Percentiles rank a stretch among this genome's conserved stretches.
Evolutionary conservation across 2,329 filamentous ascomycete species (phyloP).

Genomic region (Sporothrix phasma): DNA sequence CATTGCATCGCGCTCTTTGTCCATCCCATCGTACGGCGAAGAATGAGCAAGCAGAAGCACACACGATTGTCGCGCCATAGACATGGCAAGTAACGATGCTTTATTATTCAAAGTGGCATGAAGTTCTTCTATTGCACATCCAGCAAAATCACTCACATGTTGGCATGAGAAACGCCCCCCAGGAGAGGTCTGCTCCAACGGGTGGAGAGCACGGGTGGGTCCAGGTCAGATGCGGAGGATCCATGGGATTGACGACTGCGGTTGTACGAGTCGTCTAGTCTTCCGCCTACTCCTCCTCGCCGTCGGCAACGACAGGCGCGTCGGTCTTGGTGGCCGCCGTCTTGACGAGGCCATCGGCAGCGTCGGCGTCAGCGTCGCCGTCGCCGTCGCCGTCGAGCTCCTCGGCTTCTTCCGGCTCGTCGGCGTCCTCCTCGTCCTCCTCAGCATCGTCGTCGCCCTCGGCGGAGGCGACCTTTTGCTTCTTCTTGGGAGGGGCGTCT

Average conservation of each 20-base stretch:
- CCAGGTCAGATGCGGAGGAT: no score
- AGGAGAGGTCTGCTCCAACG: background rate
- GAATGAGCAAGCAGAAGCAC: no score
- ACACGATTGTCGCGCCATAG: no score
- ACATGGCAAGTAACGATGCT: no score
- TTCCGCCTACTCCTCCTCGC: slow-evolving; percentile 13
- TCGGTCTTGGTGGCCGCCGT: slow-evolving; percentile 17
- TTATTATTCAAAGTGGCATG: no score
- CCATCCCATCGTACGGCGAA: no score
- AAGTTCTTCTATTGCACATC: no score
- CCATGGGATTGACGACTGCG: no score
- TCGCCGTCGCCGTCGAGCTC: slow-evolving; percentile 23
- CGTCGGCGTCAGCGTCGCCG: slow-evolving; percentile 16
- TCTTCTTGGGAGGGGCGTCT: slow-evolving; percentile 39
- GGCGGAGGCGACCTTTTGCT: slow-evolving; percentile 37
- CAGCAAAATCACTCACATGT: no score
- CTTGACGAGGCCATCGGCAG: slow-evolving; percentile 8
- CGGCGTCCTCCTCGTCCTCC: slow-evolving; percentile 23
- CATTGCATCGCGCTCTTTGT: no score
- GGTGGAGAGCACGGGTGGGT: no score
- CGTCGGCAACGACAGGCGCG: slow-evolving; percentile 11
- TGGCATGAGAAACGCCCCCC: no score
- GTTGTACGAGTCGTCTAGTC: background rate
- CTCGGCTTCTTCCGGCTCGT: slow-evolving; percentile 22
- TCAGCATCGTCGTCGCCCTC: slow-evolving; percentile 23